Base-by-base conservation (phyloP, 495 filamentous ascomycete genomes). In the Alectoria sarmentosa region DNA sequence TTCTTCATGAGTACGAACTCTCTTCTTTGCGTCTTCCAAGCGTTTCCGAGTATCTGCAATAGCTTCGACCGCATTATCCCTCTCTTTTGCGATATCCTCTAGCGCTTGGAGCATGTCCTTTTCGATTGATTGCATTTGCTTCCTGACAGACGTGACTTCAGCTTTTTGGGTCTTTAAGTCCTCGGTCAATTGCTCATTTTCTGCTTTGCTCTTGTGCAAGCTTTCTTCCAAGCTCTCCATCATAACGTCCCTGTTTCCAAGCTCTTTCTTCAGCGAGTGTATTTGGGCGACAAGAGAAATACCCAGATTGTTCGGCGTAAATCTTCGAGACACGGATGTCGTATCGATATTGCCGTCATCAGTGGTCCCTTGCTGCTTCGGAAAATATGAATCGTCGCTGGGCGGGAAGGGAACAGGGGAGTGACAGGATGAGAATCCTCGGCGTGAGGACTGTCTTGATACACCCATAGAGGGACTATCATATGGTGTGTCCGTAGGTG, bases 271-370 rank as follows among this genome's bases (percentile, higher is more conserved):
- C 54, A 99, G 75, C 2, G 86, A 84, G 32, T 98, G 82, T 65
- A 98, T 98, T 73, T 98, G 93, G 0, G 93, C 91, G 9, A 98
- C 92, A 11, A 98, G 81, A 55, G 89, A 96, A 19, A 94, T 94
- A 76, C 97, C 95, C 26, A 98, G 81, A 3, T 92, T 97, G 30
- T 55, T 55, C 6, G 94, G 94, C 8, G 94, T 98, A 69, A 99
- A 96, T 26, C 93, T 82, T 60, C 92, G 85, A 9, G 94, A 90
- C 70, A 90, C 84, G 26, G 89, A 90, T 55, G 92, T 83, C 64
- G 79, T 85, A 62, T 95, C 89, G 61, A 92, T 87, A 65, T 82
- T 84, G 15, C 75, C 73, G 34, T 80, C 71, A 69, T 88, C 80
- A n/a, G 36, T 64, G 55, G 41, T 57, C 19, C 36, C 44, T 49